These are phyloP conservation scores for Exserohilum rostratum DNA, from an alignment of 2,329 filamentous ascomycete genomes.

Conservation along the genomic window DNA sequence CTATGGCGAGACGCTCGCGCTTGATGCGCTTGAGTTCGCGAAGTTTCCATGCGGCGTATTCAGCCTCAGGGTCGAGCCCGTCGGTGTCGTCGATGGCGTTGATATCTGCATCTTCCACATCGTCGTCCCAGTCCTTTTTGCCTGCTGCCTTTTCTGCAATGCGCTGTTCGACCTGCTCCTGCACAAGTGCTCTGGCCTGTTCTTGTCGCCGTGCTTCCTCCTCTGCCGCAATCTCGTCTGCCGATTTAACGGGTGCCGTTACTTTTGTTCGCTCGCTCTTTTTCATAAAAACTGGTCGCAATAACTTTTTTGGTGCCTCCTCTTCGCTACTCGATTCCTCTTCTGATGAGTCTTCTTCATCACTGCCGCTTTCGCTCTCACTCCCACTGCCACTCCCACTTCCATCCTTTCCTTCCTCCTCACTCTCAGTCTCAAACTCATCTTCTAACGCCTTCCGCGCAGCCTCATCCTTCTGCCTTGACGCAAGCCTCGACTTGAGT, in stretches of 20 bases:
- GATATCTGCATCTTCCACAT: conserved; percentile 67
- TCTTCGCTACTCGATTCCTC: conserved; percentile 65
- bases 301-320: conserved; percentile 61
- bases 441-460: conserved; percentile 53
- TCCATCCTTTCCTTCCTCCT: conserved; percentile 37
- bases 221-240: conserved; percentile 54
- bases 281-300: conserved; percentile 71
- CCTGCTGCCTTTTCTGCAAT: conserved; percentile 74
- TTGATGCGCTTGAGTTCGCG: conserved; percentile 89
- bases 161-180: conserved; percentile 86
- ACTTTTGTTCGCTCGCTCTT: conserved; percentile 63
- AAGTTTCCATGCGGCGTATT: conserved; percentile 91
- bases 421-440: conserved; percentile 65
- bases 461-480: conserved; percentile 40
- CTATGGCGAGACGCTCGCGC: conserved; percentile 83
- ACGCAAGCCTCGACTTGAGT: conserved; percentile 52
- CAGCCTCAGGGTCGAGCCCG: conserved; percentile 82
- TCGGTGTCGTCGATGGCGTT: conserved; percentile 89
- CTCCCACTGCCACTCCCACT: conserved; percentile 26
- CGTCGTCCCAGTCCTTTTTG: conserved; percentile 84
- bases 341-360: conserved; percentile 48
- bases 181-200: conserved; percentile 78
- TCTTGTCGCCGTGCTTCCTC: conserved; percentile 67
- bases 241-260: conserved; percentile 37
- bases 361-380: conserved; percentile 26